Evolutionary conservation across 169 alveolate genomes (phyloP), one percentile per base, ranked within the genome.

Genomic region (Blepharisma undulans): DNA sequence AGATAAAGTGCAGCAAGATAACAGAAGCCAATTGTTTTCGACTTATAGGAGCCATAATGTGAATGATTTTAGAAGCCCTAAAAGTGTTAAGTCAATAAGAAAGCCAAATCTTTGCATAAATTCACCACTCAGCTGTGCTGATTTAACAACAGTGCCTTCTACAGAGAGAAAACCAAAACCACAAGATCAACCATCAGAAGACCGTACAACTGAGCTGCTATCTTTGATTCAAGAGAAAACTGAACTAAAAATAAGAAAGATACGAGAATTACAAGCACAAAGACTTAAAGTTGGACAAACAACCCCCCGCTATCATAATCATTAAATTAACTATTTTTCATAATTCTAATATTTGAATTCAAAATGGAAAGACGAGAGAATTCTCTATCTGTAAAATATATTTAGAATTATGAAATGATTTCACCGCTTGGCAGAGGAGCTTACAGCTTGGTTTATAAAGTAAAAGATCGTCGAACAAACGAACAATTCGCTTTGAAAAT

Each of bases 401-500:
- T 48, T 48, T 72, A 72, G 80, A 84, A 91, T 72, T 91, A 72
- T 32, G 84, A 86, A 59, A 60, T 92, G 14, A 33, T 84, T 27
- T 74, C 82, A 10, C 94, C 94, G 16, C 61, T 92, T 27, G 94
- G 94, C 14, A 87, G 91, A 81, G 94, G 94, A n/a, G 94, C 92
- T 30, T 87, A 78, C 33, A 92, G 94, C 48, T 80, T 72, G 22
- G 94, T 92, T 34, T 82, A 85, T 74, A 88, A 92, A 84, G 94
- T 88, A 30, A 32, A 88, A 82, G 32, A 84, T 34, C 22, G 88
- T 5, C 71, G 48, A 18, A 88, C 90, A 6, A 59, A 82, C 36
- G 60, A 92, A 7, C 36, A 76, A 33, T 92, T 72, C 86, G 94
- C 94, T 5, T 21, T 92, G 36, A 92, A 92, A 92, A 87, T 92